These are phyloP conservation scores for Colletotrichum spaethianum DNA, from an alignment of 2,329 filamentous ascomycete species.

Conservation along the genomic window DNA sequence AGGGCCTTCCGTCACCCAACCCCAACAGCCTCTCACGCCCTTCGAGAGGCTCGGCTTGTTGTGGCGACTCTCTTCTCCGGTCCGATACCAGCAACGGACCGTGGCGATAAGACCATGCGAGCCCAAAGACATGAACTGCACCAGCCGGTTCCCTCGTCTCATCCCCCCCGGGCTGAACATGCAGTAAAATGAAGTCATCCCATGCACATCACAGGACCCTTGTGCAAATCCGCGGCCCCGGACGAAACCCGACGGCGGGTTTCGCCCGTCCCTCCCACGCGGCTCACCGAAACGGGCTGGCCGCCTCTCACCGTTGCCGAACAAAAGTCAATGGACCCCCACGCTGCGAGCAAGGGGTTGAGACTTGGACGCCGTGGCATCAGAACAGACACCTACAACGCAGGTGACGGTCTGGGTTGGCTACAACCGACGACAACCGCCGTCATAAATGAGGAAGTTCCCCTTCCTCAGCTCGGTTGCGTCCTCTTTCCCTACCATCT, in stretches of 20 bases:
- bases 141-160: neutral
- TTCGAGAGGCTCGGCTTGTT: neutral
- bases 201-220: constrained; percentile 32
- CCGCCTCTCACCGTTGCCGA: neutral
- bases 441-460: constrained; percentile 1
- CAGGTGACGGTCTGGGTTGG: neutral
- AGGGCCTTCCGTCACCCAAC: neutral
- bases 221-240: constrained; percentile 28
- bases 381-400: neutral
- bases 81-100: neutral
- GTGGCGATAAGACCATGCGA: neutral
- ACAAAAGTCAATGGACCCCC: neutral
- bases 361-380: neutral
- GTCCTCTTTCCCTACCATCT: neutral
- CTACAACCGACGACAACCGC: constrained; percentile 5
- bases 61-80: neutral
- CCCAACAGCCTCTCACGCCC: too few relatives aligned
- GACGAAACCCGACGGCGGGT: neutral
- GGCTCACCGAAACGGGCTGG: neutral
- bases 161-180: neutral
- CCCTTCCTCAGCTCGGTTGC: neutral
- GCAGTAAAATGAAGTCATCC: constrained; percentile 33
- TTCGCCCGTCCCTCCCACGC: neutral
- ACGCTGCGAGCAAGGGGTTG: constrained; percentile 17
- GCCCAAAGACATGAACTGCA: neutral